Evolutionary conservation across 2,329 filamentous ascomycete species (phyloP), one percentile per base, ranked within the genome.

Genomic region (Neoarthrinium moseri): DNA sequence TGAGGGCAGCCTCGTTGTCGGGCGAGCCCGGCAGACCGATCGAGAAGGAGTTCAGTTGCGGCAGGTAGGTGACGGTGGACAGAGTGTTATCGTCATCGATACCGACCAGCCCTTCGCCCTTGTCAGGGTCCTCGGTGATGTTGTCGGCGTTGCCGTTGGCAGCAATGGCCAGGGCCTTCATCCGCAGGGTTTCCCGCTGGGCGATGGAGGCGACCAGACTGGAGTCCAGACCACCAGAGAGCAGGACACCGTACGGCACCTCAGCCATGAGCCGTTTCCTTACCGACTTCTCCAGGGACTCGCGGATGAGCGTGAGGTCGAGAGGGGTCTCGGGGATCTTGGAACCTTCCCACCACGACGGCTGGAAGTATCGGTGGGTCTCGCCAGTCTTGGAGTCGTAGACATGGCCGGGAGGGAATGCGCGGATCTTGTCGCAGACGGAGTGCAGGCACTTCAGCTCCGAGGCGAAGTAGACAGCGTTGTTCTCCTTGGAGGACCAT

Each of bases 261-360:
- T 99, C 94, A 18, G 94, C 94, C 94, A 99, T 99, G 66, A 99
- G 78, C 56, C 94, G 86, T 76, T 99, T 99, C 63, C 92, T 84
- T 47, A 99, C 94, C 10, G 94, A 84, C 69, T 84, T 88, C 77
- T 97, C 94, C 50, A 99, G 78, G 2, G 86, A 84, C 63, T 86
- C 80, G 55, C 94, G 83, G 57, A 99, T 79, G 43, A 82, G 66
- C 75, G 87, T 95, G 66, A 91, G 84, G 71, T 97, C 89, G 49
- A 96, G 73, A 0, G 92, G 90, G 15, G 78, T 86, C 43, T 84
- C 77, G 13, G 94, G 94, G 30, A 96, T 80, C 62, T 81, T 87
- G 61, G 77, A 71, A 34, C 86, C 83, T 61, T 99, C 89, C 82
- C 91, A 91, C 94, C 94, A 99, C 51, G 83, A 83, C 43, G 94